Evolutionary conservation across 2,329 filamentous ascomycete species (phyloP), one percentile per base, ranked within the genome.

Genomic region (Hypoxylon sp.): DNA sequence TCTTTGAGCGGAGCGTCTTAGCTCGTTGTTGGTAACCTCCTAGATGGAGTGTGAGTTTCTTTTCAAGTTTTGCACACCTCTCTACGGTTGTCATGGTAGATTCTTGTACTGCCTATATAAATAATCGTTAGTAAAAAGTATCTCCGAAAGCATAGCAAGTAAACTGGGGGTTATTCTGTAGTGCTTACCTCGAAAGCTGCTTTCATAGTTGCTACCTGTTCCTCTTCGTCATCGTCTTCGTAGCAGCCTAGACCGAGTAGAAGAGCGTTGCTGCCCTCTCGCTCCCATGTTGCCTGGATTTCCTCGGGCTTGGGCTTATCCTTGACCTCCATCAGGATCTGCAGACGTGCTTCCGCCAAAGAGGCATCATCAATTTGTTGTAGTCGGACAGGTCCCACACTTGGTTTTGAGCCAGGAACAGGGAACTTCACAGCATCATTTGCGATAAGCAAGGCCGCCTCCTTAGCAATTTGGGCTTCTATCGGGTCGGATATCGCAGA

Each of bases 21-120:
- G 93, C 90, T 32, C 96, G 91, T 73, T 94, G 90, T 78, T 94
- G 90, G 81, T 99, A 99, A 13, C 96, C 96, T 23, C 94, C 94
- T 2, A 97, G 89, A 74, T 96, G 91, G 59, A 97, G 85, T 0
- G 86, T 85, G n/a, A 99, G 87, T 80, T 96, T 98, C 87, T 97
- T 97, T 81, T 98, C 94, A 1, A 97, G 83, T 80, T 95, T 97
- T 77, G 93, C 93, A 59, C 92, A 93, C 63, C 90, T 87, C 73
- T 95, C 90, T 2, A 94, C 96, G 0, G 90, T 89, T 2, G 86
- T 83, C 73, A 92, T 86, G 68, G 97, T 91, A 6, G 87, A 84
- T 50, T 92, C 87, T 79, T 96, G 92, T 1, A 94, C 87, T 49
- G 85, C 86, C 90, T 92, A 28, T 46, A 59, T 60, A 63, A 1